Conservation (phyloP, 441 rosid genomes). For the Erodium moschatum region DNA sequence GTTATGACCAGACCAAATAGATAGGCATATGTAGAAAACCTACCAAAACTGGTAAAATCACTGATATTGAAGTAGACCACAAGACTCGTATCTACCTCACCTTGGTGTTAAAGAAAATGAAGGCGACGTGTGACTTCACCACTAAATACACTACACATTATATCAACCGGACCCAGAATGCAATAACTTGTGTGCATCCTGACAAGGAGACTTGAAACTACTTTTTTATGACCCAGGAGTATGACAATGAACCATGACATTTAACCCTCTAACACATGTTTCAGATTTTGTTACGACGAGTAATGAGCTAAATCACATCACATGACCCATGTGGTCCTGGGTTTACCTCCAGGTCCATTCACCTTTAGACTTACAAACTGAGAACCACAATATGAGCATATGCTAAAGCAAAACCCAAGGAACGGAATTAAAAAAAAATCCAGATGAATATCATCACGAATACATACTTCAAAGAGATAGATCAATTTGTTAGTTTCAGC, state of each 20-base stretch:
- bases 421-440: background rate
- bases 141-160: background rate
- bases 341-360: background rate
- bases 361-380: background rate
- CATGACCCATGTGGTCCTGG: slow-evolving; percentile 15
- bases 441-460: background rate
- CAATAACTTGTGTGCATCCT: slow-evolving; percentile 5
- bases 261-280: slow-evolving; percentile 11
- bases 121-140: background rate
- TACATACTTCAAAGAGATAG: background rate
- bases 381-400: slow-evolving; percentile 5
- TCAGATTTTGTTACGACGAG: slow-evolving; percentile 10
- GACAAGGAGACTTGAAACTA: slow-evolving; percentile 1
- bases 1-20: background rate
- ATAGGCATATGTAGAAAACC: background rate
- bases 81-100: too few relatives aligned
- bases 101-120: background rate
- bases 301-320: background rate
- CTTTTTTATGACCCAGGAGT: background rate
- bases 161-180: background rate
- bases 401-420: background rate
- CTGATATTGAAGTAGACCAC: slow-evolving; percentile 10
- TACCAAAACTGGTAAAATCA: background rate
- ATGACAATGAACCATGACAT: background rate
- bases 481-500: background rate